These are phyloP conservation scores for Populus hybrid DNA, from an alignment of 441 rosid genomes.

Conservation along the genomic window DNA sequence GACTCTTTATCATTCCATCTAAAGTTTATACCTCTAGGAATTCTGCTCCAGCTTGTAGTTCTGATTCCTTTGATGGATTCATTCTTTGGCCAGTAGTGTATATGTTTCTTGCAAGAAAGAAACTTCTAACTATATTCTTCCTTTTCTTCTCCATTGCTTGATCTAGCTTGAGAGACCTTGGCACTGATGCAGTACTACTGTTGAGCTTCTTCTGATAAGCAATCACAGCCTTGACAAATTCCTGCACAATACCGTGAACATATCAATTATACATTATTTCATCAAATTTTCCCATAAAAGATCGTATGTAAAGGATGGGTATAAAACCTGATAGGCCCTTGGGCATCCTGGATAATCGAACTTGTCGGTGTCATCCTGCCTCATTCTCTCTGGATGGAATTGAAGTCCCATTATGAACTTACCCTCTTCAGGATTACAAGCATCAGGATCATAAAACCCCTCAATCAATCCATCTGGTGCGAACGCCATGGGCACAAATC, in stretches of 20 bases:
- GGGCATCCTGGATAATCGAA: constrained; percentile 82
- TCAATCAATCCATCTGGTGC: constrained; percentile 74
- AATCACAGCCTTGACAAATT: constrained; percentile 81
- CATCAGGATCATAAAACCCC: constrained; percentile 80
- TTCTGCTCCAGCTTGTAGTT: constrained; percentile 62
- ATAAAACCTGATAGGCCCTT: constrained; percentile 60
- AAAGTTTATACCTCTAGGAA: constrained; percentile 52
- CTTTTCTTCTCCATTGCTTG: too few relatives aligned
- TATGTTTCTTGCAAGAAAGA: constrained; percentile 64
- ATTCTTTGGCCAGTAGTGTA: constrained; percentile 37
- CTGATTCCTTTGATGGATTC: constrained; percentile 44
- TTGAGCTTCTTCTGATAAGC: constrained; percentile 71
- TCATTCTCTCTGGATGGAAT: constrained; percentile 84
- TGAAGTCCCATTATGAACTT: constrained; percentile 82
- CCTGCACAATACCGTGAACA: constrained; percentile 31
- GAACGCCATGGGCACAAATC: constrained; percentile 76
- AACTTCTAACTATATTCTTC: constrained; percentile 52
- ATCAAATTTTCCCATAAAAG: not conserved
- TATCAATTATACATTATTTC: not conserved
- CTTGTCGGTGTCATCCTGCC: constrained; percentile 42
- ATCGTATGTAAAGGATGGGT: too few relatives aligned
- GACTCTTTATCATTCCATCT: too few relatives aligned
- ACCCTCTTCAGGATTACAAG: constrained; percentile 66
- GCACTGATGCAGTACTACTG: too few relatives aligned
- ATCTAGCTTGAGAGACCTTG: too few relatives aligned